Percentiles rank a stretch among this genome's conserved stretches.
phyloP scores from a whole-genome alignment of 352 stramenopile genomes.

The Globisporangium recalcitrans region DNA sequence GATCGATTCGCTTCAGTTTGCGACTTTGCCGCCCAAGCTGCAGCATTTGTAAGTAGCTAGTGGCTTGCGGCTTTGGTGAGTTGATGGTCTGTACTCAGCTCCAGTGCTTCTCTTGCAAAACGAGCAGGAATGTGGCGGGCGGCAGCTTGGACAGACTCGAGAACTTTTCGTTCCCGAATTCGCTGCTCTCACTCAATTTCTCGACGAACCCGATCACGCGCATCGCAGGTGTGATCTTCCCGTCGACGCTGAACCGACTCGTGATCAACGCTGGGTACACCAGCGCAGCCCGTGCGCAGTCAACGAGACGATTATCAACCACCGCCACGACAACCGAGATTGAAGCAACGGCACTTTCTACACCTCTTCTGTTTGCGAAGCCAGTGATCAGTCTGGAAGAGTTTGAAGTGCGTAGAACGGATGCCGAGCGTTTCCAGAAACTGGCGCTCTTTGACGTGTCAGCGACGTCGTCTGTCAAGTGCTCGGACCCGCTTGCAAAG shows the following conservation, averaged over 20 bases:
- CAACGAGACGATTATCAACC: not conserved
- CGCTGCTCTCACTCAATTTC: constrained; percentile 29
- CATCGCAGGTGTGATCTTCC: constrained; percentile 33
- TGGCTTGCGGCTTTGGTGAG: not conserved
- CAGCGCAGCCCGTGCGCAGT: not conserved
- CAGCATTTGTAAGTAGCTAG: constrained; percentile 22
- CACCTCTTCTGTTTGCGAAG: constrained; percentile 4
- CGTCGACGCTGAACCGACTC: constrained; percentile 21
- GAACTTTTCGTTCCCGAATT: constrained; percentile 33
- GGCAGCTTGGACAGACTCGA: constrained; percentile 18
- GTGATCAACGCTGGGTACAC: constrained; percentile 13
- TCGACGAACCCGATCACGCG: constrained; percentile 30
- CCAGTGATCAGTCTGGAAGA: constrained; percentile 17
- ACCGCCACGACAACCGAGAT: not conserved
- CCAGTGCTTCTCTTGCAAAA: not conserved
- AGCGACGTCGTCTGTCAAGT: constrained; percentile 12
- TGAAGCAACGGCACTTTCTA: not conserved
- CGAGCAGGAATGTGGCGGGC: constrained; percentile 10
- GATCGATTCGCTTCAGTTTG: constrained; percentile 26
- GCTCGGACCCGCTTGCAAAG: constrained; percentile 27
- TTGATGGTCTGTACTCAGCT: not conserved
- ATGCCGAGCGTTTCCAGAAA: constrained; percentile 24
- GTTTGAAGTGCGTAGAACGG: constrained; percentile 35
- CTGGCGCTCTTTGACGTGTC: constrained; percentile 14
- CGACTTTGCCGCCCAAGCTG: constrained; percentile 21